Percentiles rank a stretch among this genome's conserved stretches.
Conservation (phyloP, 1,284 basidiomycete species). For the Dichomitus squalens region DNA sequence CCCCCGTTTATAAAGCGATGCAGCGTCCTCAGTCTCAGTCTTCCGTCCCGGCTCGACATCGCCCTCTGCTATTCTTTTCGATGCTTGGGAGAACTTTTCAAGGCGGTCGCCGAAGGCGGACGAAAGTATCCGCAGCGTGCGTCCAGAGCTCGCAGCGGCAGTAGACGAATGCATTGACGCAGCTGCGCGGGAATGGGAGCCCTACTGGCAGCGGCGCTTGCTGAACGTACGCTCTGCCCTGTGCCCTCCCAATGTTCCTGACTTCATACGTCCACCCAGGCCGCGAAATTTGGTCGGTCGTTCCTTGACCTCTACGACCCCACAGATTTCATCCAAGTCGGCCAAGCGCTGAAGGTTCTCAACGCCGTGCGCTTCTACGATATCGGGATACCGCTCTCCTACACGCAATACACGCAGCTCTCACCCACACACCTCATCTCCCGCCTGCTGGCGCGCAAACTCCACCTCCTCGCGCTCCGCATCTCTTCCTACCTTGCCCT, state of each 20-base stretch:
- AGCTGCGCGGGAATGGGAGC: conserved; percentile 91
- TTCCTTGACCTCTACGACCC: conserved; percentile 94
- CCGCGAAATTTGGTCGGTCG: conserved; percentile 93
- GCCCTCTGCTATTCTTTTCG: conserved; percentile 89
- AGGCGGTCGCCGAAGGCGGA: conserved; percentile 88
- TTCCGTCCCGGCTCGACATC: conserved; percentile 93
- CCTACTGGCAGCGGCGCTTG: conserved; percentile 85
- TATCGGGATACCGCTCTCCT: conserved; percentile 92
- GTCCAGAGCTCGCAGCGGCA: conserved; percentile 83
- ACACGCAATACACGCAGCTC: conserved; percentile 83
- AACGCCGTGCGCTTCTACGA: conserved; percentile 92
- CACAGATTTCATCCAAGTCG: conserved; percentile 89
- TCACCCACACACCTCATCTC: conserved; percentile 81
- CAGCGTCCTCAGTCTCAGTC: conserved; percentile 78
- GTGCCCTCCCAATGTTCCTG: no score
- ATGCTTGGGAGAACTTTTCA: conserved; percentile 90
- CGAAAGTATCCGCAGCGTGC: conserved; percentile 89
- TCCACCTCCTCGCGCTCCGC: conserved; percentile 92
- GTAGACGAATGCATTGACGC: conserved; percentile 95
- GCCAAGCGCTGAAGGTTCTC: conserved; percentile 90
- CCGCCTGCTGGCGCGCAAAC: conserved; percentile 84
- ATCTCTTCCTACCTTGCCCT: conserved; percentile 85
- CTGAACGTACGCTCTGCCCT: conserved; percentile 69
- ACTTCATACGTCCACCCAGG: conserved; percentile 52
- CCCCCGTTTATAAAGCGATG: conserved; percentile 10